Base-by-base conservation (phyloP, 805 yeast species). In the Suhomyces xylopsoci region DNA sequence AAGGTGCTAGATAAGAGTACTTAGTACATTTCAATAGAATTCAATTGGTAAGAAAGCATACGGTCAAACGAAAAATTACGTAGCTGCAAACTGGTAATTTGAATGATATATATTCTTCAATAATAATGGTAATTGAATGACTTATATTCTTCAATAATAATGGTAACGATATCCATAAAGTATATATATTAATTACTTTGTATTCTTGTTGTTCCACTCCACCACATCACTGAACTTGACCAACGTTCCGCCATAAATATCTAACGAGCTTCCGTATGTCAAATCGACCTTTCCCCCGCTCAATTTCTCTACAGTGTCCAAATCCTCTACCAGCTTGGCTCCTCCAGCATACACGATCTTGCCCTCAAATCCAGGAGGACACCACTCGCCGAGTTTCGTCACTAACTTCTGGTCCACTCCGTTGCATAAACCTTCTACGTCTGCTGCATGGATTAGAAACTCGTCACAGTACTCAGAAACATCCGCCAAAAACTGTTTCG, bases 281-380 rank as follows among this genome's bases (percentile, higher is more conserved):
- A 94, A 75, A 65, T 94, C 98, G 12, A 94, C 97, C 62, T 81
- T 86, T 2, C 96, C 96, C 2, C 70, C 62, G 64, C 97, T 90
- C 62, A 94, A 71, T 44, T 66, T 55, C 8, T 83, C 68, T 2
- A 94, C 98, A 24, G 78, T 71, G 5, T 71, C 76, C 56, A 94
- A 77, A 65, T 94, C 99, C 0, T 70, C 67, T 0, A 88, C 64
- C 65, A 81, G 80, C 61, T 83, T 85, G 24, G 97, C 99, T 3
- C 99, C 99, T 12, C 99, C 99, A 28, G 99, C 99, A 67, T 94
- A 94, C 2, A 93, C 96, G 4, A 90, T 83, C 32, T 88, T 91
- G 2, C 88, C 77, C 25, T 79, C 81, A 51, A 74, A 74, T 1
- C 76, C 78, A 0, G 50, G 20, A 2, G 79, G 80, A 57, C 83